Conservation (phyloP, 1,284 basidiomycete genomes). For the Cryptococcus sp. region DNA sequence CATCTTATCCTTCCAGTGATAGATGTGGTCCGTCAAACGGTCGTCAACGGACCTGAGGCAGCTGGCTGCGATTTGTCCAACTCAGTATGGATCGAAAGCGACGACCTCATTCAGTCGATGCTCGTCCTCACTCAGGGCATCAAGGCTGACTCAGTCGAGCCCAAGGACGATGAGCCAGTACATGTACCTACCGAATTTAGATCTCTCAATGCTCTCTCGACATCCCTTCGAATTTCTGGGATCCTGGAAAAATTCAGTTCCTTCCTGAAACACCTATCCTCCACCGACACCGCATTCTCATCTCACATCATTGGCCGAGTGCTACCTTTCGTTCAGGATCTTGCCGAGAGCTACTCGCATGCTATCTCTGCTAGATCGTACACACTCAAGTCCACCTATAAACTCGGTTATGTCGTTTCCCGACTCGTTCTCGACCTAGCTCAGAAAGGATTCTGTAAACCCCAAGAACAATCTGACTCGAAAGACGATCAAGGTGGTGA, state of each 20-base stretch:
- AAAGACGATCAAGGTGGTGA: conserved; percentile 53
- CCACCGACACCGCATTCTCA: conserved; percentile 3
- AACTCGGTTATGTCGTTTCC: conserved; percentile 74
- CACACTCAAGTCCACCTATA: conserved; percentile 70
- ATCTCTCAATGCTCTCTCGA: conserved; percentile 6
- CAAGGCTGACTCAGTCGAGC: conserved; percentile 8
- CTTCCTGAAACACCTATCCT: conserved; percentile 17
- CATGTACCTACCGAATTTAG: conserved; percentile 29
- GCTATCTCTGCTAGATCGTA: conserved; percentile 17
- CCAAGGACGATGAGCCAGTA: conserved; percentile 36
- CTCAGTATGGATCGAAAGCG: conserved; percentile 33
- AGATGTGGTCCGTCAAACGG: conserved; percentile 50
- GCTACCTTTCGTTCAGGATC: conserved; percentile 51
- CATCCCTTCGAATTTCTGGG: conserved; percentile 37
- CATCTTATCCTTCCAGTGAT: conserved; percentile 55
- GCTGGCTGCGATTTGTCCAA: conserved; percentile 4
- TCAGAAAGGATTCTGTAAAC: conserved; percentile 87
- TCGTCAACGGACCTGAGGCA: conserved; percentile 6
- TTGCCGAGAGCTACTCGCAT: conserved; percentile 56
- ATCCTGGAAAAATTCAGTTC: conserved; percentile 31
- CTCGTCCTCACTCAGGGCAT: conserved; percentile 63
- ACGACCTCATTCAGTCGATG: conserved; percentile 58
- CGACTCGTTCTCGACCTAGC: conserved; percentile 70
- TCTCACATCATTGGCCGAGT: conserved; percentile 29
- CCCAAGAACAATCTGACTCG: conserved; percentile 61